Percentiles rank a stretch among this genome's conserved stretches.
These are phyloP conservation scores for Termitomyces sp. DNA, from an alignment of 768 basidiomycete species.

Conservation along the genomic window DNA sequence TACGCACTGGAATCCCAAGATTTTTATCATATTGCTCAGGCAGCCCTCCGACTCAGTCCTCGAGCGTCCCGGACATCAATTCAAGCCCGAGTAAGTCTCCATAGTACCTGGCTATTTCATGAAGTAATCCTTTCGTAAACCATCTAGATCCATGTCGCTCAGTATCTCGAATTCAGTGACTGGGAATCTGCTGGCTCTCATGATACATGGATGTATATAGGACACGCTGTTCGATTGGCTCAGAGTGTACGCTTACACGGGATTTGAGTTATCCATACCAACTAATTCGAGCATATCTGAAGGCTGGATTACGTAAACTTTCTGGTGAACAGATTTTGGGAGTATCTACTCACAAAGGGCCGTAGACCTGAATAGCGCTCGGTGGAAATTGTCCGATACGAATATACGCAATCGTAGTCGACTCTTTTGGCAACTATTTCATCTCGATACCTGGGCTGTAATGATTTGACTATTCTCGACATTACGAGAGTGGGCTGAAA, in stretches of 20 bases:
- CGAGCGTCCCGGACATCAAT: conserved; percentile 54
- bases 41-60: conserved; percentile 43
- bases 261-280: neutral
- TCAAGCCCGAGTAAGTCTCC: conserved; percentile 45
- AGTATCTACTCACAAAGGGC: neutral
- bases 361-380: conserved; percentile 52
- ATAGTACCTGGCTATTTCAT: neutral
- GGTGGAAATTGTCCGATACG: conserved; percentile 52
- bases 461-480: conserved; percentile 3
- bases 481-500: neutral
- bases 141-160: conserved; percentile 32
- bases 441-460: conserved; percentile 59
- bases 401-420: conserved; percentile 42
- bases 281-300: neutral
- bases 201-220: conserved; percentile 52
- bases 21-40: conserved; percentile 56
- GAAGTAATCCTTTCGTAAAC: neutral
- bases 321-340: neutral
- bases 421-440: conserved; percentile 69
- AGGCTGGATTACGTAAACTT: conserved; percentile 48
- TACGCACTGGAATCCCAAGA: conserved; percentile 53
- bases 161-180: conserved; percentile 56
- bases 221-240: conserved; percentile 52
- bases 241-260: conserved; percentile 45
- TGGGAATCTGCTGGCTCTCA: conserved; percentile 40